Evolutionary conservation across 768 basidiomycete genomes (phyloP), one percentile per base, ranked within the genome.

Genomic region (Agrocybe chaxingu): DNA sequence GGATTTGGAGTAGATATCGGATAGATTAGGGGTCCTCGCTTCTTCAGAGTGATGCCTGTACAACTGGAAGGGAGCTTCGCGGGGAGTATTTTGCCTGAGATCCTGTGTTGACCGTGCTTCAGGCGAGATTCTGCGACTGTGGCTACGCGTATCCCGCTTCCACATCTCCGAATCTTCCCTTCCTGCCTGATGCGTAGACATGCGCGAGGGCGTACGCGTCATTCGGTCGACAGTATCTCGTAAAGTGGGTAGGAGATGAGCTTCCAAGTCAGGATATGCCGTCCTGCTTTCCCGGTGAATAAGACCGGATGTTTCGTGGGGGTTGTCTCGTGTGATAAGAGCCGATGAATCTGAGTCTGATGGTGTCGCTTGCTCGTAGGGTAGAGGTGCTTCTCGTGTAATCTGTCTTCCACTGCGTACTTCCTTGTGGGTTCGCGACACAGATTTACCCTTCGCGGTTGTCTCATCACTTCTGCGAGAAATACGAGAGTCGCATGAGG

Each of bases 191-290:
- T 11, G 50, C 8, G 57, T 31, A 8, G 55, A 51, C 52, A 50
- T 47, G 49, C 66, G 66, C 36, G 71, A 71, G 1, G 80, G 78
- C 10, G 75, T 69, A 45, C 76, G 70, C 2, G 87, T 89, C 87
- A 89, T 90, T 41, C 80, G 78, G 57, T 84, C 78, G 34, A 90
- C 76, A 0, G 87, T 90, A 49, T 89, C 87, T 37, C 80, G 74
- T 33, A 90, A 70, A 12, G 85, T 84, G 7, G 87, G 87, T 34
- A 89, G 64, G 3, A 89, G 70, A 24, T 85, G 79, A 0, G 79
- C 70, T 54, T 90, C 87, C 30, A 87, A 62, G 24, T 82, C 69
- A 5, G 83, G 80, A 3, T 87, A 66, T 45, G 80, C 80, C 8
- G 66, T 71, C 12, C 80, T 68, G 67, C 47, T 66, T 68, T 5